A percentile compares a stretch with the other conserved stretches of the same genome.
phyloP scores from a whole-genome alignment of 441 rosid species.

The Capsella rubella region DNA sequence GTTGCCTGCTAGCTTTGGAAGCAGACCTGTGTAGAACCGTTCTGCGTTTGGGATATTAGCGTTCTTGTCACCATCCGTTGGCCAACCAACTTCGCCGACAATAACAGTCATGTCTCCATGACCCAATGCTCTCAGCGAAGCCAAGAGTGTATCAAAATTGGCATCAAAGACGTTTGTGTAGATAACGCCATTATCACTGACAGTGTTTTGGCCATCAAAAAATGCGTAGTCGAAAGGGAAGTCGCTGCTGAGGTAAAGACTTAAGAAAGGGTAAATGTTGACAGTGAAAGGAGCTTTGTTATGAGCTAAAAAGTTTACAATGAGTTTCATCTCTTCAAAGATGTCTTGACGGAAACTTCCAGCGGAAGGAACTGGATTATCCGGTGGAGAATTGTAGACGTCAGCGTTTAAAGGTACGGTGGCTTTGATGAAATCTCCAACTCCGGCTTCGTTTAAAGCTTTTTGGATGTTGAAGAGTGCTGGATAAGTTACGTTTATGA shows the following conservation, averaged over 20 bases:
- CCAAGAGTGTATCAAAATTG: constrained; percentile 81
- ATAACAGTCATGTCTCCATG: constrained; percentile 65
- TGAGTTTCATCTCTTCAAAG: constrained; percentile 61
- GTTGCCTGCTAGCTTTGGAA: constrained; percentile 62
- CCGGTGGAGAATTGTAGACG: constrained; percentile 73
- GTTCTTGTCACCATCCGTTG: constrained; percentile 87
- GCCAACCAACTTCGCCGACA: constrained; percentile 99
- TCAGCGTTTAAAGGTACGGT: constrained; percentile 91
- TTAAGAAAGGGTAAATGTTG: constrained; percentile 92
- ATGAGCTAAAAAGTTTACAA: constrained; percentile 70
- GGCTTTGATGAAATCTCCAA: constrained; percentile 83
- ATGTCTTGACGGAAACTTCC: constrained; percentile 85
- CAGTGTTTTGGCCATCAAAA: constrained; percentile 67
- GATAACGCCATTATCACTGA: constrained; percentile 55
- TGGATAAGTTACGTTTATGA: constrained; percentile 74
- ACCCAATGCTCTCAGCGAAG: constrained; percentile 64
- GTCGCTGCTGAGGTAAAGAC: constrained; percentile 75
- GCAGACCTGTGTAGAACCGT: constrained; percentile 75
- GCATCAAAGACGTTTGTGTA: constrained; percentile 89
- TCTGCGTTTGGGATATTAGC: constrained; percentile 67
- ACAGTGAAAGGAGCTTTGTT: constrained; percentile 83
- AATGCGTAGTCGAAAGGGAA: constrained; percentile 93
- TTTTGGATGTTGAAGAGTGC: constrained; percentile 91
- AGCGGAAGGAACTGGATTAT: constrained; percentile 70
- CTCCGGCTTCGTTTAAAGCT: constrained; percentile 84